Percentiles rank a stretch among this genome's conserved stretches.
Evolutionary conservation across 306 rosid species (phyloP).

Genomic region (Benincasa hispida): DNA sequence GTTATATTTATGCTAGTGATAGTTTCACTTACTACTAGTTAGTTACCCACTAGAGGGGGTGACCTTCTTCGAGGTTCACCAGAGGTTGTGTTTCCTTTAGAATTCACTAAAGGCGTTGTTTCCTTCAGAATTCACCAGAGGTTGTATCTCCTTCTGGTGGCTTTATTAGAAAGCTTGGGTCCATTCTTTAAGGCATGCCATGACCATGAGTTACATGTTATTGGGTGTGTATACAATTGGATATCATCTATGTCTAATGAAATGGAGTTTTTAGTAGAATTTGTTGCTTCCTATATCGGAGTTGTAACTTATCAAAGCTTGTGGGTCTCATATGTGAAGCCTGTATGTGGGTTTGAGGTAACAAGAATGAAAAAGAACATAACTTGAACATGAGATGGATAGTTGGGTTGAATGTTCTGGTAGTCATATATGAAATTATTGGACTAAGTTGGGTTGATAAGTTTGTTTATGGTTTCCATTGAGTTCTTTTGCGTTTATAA

Average conservation of each 20-base stretch:
- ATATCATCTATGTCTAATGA: not conserved
- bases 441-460: too few relatives aligned
- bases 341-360: not conserved
- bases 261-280: not conserved
- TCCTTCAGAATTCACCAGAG: too few relatives aligned
- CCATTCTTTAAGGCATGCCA: not conserved
- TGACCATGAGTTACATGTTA: not conserved
- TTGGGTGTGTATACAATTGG: not conserved
- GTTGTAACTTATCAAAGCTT: not conserved
- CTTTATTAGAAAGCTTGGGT: not conserved
- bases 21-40: too few relatives aligned
- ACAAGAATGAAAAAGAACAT: not conserved
- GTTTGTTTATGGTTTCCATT: too few relatives aligned
- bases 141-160: not conserved
- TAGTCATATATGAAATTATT: too few relatives aligned
- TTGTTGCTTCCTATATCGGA: not conserved
- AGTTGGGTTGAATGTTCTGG: not conserved
- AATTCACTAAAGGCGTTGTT: too few relatives aligned
- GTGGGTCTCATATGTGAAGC: not conserved
- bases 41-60: too few relatives aligned
- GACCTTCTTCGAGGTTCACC: too few relatives aligned
- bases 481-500: too few relatives aligned
- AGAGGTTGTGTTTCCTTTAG: too few relatives aligned
- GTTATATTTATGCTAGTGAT: too few relatives aligned
- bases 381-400: not conserved